phyloP scores from a whole-genome alignment of 768 basidiomycete species.

The Trametes punicea region DNA sequence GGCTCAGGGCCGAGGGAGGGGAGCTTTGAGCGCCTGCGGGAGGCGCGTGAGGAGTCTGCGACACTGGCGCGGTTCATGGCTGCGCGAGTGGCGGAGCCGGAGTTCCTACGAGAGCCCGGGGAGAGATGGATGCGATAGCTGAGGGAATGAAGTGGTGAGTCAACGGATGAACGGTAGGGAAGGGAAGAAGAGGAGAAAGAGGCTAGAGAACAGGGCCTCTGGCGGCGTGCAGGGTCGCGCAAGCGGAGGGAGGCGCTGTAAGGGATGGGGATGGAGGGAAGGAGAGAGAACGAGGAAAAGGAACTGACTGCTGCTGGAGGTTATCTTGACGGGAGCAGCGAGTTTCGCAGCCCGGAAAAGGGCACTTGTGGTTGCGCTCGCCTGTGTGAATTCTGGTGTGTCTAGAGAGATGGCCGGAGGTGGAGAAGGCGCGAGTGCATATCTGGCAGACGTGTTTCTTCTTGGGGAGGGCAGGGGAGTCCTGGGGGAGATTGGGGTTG shows the following conservation, averaged over 20 bases:
- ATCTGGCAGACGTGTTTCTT: conserved; percentile 59
- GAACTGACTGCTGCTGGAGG: conserved; percentile 58
- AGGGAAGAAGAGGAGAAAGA: neutral
- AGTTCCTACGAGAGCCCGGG: conserved; percentile 70
- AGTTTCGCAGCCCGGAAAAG: conserved; percentile 93
- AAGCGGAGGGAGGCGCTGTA: neutral
- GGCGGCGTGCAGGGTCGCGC: neutral
- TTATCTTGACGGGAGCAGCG: conserved; percentile 90
- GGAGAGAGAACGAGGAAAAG: neutral
- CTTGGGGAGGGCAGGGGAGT: conserved; percentile 14
- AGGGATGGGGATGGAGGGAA: neutral
- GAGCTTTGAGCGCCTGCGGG: conserved; percentile 17
- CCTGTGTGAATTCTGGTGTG: conserved; percentile 91
- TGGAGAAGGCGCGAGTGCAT: conserved; percentile 81
- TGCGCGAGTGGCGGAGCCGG: conserved; percentile 52
- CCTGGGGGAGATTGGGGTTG: neutral
- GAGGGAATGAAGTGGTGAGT: conserved; percentile 10
- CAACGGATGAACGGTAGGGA: neutral
- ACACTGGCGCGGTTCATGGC: conserved; percentile 44
- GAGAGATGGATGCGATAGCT: conserved; percentile 83
- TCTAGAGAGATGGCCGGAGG: conserved; percentile 83
- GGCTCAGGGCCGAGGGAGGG: conserved; percentile 7
- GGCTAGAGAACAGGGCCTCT: neutral
- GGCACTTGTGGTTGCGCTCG: conserved; percentile 88
- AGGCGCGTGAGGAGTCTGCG: conserved; percentile 14